These are phyloP conservation scores for Massariosphaeria phaeospora DNA, from an alignment of 495 filamentous ascomycete species.

Conservation along the genomic window DNA sequence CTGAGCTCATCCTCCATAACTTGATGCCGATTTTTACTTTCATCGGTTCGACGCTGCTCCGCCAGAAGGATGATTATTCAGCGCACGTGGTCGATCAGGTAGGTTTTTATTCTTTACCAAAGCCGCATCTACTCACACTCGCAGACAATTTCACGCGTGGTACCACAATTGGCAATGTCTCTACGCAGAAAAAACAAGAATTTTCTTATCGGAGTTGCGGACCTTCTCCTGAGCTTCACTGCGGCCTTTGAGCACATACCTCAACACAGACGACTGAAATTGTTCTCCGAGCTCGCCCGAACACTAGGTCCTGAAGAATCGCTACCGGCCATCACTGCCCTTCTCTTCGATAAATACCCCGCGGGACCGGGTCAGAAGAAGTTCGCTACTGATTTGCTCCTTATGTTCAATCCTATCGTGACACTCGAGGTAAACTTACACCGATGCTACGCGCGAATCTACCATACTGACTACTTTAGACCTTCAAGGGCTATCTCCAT, in stretches of 20 bases:
- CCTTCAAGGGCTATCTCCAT: constrained; percentile 52
- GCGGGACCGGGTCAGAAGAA: constrained; percentile 46
- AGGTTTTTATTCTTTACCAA: constrained; percentile 10
- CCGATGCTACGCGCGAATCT: not conserved
- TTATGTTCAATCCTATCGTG: constrained; percentile 46
- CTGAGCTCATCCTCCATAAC: constrained; percentile 85
- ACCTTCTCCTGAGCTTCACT: constrained; percentile 84
- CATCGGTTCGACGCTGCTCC: constrained; percentile 82
- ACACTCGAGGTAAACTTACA: constrained; percentile 51
- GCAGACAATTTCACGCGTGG: constrained; percentile 74
- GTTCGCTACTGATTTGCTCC: constrained; percentile 54
- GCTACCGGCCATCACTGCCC: constrained; percentile 63
- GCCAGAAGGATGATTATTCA: constrained; percentile 91
- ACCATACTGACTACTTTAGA: constrained; percentile 19
- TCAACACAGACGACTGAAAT: constrained; percentile 66
- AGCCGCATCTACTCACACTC: constrained; percentile 33
- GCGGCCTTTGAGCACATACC: constrained; percentile 94
- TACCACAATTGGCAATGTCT: constrained; percentile 84
- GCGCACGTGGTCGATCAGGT: constrained; percentile 77
- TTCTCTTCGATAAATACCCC: constrained; percentile 67
- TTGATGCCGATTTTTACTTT: constrained; percentile 99
- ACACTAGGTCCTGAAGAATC: constrained; percentile 82
- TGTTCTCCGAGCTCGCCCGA: constrained; percentile 75
- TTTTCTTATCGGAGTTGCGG: constrained; percentile 71
- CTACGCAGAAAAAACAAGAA: constrained; percentile 72